Evolutionary conservation across 78 protist species (phyloP).

Genomic region (Tieghemostelium lacteum): DNA sequence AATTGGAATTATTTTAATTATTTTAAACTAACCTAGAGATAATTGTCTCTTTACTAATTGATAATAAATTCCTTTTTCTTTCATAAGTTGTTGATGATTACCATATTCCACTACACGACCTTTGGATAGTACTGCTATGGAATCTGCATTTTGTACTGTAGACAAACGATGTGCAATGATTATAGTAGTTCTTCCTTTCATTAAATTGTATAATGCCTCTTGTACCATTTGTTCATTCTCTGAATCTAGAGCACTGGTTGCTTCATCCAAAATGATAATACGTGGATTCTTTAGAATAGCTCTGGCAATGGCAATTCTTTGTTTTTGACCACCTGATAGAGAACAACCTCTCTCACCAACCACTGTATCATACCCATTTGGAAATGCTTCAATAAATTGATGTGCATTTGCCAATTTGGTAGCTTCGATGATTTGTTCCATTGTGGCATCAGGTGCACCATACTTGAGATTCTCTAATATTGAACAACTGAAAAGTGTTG

Average conservation of each 20-base stretch:
- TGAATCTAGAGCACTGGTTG: slow-evolving; percentile 94
- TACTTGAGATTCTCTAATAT: slow-evolving; percentile 91
- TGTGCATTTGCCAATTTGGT: slow-evolving; percentile 93
- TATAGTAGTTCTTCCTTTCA: slow-evolving; percentile 73
- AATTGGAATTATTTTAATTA: too few relatives aligned
- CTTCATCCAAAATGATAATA: slow-evolving; percentile 94
- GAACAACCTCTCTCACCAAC: slow-evolving; percentile 91
- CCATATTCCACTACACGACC: slow-evolving; percentile 95
- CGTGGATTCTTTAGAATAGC: slow-evolving; percentile 88
- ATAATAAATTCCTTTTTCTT: slow-evolving; percentile 48
- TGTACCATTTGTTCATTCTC: slow-evolving; percentile 89
- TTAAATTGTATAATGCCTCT: slow-evolving; percentile 81
- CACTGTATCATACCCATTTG: slow-evolving; percentile 79
- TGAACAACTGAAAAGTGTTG: slow-evolving; percentile 88
- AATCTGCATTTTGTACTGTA: slow-evolving; percentile 86
- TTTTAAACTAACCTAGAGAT: not conserved
- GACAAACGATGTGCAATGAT: slow-evolving; percentile 95
- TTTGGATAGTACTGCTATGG: slow-evolving; percentile 85
- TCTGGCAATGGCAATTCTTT: slow-evolving; percentile 88
- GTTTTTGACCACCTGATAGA: slow-evolving; percentile 91
- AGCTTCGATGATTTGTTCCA: slow-evolving; percentile 75
- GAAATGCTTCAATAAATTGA: slow-evolving; percentile 86
- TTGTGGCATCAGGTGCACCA: slow-evolving; percentile 71
- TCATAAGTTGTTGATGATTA: slow-evolving; percentile 91
- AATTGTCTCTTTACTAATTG: slow-evolving; percentile 63